Evolutionary conservation across 371 early-diverging fungal genomes (phyloP).

Genomic region (Mucor saturninus): DNA sequence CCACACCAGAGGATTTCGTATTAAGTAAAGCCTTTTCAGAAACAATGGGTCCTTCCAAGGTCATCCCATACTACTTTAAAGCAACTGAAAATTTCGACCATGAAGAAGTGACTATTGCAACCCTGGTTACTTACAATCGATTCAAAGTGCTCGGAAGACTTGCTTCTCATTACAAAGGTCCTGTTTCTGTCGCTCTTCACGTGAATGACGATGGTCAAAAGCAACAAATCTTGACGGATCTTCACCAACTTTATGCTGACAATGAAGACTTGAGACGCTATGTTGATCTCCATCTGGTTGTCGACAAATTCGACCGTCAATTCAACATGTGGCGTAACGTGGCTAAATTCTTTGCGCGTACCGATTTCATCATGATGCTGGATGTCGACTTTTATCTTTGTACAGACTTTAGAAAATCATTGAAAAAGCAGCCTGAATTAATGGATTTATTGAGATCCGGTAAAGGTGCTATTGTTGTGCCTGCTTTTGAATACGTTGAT

Average conservation of each 20-base stretch:
- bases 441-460: slow-evolving; percentile 50
- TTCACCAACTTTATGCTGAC: slow-evolving; percentile 54
- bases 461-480: slow-evolving; percentile 63
- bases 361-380: slow-evolving; percentile 72
- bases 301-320: slow-evolving; percentile 69
- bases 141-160: slow-evolving; percentile 57
- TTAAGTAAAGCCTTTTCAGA: slow-evolving; percentile 67
- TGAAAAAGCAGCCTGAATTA: slow-evolving; percentile 44
- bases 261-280: slow-evolving; percentile 61
- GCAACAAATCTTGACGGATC: slow-evolving; percentile 50
- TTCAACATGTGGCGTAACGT: slow-evolving; percentile 79
- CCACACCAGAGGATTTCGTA: slow-evolving; percentile 55
- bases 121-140: slow-evolving; percentile 66
- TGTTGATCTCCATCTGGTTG: slow-evolving; percentile 68
- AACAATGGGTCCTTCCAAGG: slow-evolving; percentile 66
- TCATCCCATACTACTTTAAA: slow-evolving; percentile 66
- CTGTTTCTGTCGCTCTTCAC: slow-evolving; percentile 72
- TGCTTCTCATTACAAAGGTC: slow-evolving; percentile 66
- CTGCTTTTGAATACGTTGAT: slow-evolving; percentile 68
- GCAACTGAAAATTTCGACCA: slow-evolving; percentile 53
- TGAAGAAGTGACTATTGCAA: slow-evolving; percentile 69
- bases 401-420: slow-evolving; percentile 58
- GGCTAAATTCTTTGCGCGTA: slow-evolving; percentile 69
- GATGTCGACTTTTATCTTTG: slow-evolving; percentile 75
- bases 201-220: slow-evolving; percentile 60